A percentile compares a stretch with the other conserved stretches of the same genome.
These are phyloP conservation scores for Kodamaea ohmeri DNA, from an alignment of 1,139 yeast species.

Conservation along the genomic window DNA sequence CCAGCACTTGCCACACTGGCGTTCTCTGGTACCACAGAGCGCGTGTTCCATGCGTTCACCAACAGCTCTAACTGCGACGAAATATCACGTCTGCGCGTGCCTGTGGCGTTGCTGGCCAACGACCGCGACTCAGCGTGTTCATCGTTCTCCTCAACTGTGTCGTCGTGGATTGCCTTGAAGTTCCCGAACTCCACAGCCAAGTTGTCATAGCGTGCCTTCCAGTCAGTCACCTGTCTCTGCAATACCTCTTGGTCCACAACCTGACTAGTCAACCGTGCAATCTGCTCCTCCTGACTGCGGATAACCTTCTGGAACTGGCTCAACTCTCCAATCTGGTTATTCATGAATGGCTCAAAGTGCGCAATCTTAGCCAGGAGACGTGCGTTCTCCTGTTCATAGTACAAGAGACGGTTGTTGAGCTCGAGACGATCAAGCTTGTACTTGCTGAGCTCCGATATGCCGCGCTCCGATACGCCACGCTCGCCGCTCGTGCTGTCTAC, in stretches of 20 bases:
- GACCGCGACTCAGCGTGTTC: constrained; percentile 20
- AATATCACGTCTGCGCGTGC: constrained; percentile 31
- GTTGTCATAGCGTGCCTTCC: constrained; percentile 45
- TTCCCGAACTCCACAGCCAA: constrained; percentile 47
- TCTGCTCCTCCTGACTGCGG: constrained; percentile 50
- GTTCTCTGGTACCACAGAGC: constrained; percentile 5
- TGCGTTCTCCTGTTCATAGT: constrained; percentile 48
- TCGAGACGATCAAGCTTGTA: constrained; percentile 44
- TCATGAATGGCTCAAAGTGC: constrained; percentile 55
- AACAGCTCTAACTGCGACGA: constrained; percentile 41
- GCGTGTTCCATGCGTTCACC: constrained; percentile 35
- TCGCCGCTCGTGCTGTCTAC: constrained; percentile 17
- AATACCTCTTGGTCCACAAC: constrained; percentile 46
- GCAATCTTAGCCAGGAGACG: constrained; percentile 37
- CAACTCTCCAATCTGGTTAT: constrained; percentile 53
- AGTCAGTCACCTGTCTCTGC: constrained; percentile 43
- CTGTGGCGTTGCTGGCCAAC: constrained; percentile 25
- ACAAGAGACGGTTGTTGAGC: constrained; percentile 43
- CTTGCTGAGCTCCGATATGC: constrained; percentile 34
- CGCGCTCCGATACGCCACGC: too few species aligned
- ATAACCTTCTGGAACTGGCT: constrained; percentile 54
- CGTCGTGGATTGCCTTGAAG: constrained; percentile 38
- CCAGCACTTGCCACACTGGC: neutral
- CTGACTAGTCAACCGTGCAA: constrained; percentile 39
- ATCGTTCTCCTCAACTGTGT: constrained; percentile 29